Conservation (phyloP, 2,329 filamentous ascomycete genomes). For the Colletotrichum abscissum region DNA sequence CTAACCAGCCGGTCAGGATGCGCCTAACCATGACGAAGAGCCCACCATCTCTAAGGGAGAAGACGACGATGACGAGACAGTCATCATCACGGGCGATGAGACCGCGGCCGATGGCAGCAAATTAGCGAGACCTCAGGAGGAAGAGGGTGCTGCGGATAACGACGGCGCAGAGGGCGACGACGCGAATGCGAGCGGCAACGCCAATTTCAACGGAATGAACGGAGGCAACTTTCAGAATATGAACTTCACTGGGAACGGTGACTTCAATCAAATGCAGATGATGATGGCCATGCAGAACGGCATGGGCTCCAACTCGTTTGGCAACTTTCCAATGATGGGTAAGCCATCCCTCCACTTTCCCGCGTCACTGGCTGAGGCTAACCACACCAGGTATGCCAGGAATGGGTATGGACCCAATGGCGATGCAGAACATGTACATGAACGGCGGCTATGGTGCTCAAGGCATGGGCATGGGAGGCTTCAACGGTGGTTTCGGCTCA, state of each 20-base stretch:
- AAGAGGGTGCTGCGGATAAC: constrained; percentile 35
- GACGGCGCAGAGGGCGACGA: constrained; percentile 39
- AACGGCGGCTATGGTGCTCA: constrained; percentile 78
- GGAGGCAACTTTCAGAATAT: constrained; percentile 65
- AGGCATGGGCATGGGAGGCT: constrained; percentile 85
- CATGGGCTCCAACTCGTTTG: constrained; percentile 67
- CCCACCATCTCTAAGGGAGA: constrained; percentile 26
- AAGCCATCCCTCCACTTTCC: constrained; percentile 51
- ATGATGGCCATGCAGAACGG: constrained; percentile 82
- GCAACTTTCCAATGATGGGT: constrained; percentile 87
- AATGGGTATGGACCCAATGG: constrained; percentile 87
- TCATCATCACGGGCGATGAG: constrained; percentile 32
- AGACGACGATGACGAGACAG: constrained; percentile 29
- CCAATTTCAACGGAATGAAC: constrained; percentile 52
- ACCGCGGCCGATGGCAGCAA: constrained; percentile 18
- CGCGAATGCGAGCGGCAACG: constrained; percentile 42
- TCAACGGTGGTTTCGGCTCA: constrained; percentile 70
- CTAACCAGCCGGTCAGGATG: constrained; percentile 21
- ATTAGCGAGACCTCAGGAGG: constrained; percentile 24
- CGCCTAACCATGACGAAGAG: constrained; percentile 7
- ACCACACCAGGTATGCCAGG: constrained; percentile 74
- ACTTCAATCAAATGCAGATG: constrained; percentile 83
- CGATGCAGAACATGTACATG: constrained; percentile 83
- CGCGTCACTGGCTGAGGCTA: constrained; percentile 40
- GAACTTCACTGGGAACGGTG: constrained; percentile 67